Evolutionary conservation across 1,284 basidiomycete species (phyloP).

Genomic region (Ceratobasidium sp.): DNA sequence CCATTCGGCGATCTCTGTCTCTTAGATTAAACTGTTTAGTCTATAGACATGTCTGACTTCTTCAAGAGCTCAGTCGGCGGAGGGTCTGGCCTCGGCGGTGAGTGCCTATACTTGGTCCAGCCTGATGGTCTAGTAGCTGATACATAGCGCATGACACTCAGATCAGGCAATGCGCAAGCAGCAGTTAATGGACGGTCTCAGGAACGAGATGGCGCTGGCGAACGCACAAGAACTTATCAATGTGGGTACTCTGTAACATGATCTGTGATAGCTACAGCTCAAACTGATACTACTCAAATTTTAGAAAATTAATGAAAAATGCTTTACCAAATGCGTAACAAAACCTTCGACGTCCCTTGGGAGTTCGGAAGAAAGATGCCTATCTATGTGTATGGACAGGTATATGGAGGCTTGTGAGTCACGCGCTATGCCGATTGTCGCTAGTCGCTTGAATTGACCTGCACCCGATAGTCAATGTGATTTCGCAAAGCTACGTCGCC

Average conservation of each 20-base stretch:
- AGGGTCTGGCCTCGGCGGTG: not conserved
- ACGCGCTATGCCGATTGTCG: not conserved
- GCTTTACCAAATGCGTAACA: conserved; percentile 77
- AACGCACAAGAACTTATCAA: conserved; percentile 85
- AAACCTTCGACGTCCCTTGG: conserved; percentile 76
- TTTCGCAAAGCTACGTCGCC: conserved; percentile 30
- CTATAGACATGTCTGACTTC: conserved; percentile 17
- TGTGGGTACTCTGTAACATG: conserved; percentile 53
- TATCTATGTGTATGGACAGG: conserved; percentile 76
- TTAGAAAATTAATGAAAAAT: conserved; percentile 64
- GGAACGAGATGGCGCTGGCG: conserved; percentile 72
- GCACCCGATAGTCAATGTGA: conserved; percentile 15
- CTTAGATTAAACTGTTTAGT: not conserved
- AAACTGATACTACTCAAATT: no score
- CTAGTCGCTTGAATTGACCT: not conserved
- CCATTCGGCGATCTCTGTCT: not conserved
- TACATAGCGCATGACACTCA: conserved; percentile 44
- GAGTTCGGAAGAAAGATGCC: conserved; percentile 78
- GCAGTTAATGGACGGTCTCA: conserved; percentile 71
- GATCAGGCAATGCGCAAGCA: conserved; percentile 70
- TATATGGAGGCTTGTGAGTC: conserved; percentile 85
- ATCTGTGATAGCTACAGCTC: not conserved
- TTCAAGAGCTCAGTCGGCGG: conserved; percentile 24
- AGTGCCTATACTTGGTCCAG: not conserved
- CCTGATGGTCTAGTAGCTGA: not conserved